Percentiles rank a stretch among this genome's conserved stretches.
These are phyloP conservation scores for Stephania yunnanensis DNA, from an alignment of 164 flowering plant genomes.

Conservation along the genomic window DNA sequence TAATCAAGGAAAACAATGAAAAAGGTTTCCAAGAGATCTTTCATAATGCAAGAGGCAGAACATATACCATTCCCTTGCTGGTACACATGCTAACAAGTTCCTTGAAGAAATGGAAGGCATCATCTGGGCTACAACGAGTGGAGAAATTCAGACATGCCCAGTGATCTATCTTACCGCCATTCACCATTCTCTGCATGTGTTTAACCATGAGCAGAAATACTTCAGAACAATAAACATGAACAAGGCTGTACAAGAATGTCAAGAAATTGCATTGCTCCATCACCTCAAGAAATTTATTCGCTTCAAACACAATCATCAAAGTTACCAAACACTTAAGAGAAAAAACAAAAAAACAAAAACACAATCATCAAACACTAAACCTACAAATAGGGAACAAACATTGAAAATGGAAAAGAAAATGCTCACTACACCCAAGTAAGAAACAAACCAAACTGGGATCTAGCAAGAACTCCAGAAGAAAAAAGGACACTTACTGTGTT, in stretches of 20 bases:
- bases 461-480: neutral
- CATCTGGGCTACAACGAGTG: slow-evolving; percentile 7
- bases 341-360: no score
- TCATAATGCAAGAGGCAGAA: neutral
- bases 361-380: no score
- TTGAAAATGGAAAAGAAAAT: no score
- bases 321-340: no score
- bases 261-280: no score
- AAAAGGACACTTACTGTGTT: slow-evolving; percentile 40
- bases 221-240: neutral
- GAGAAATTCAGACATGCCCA: slow-evolving; percentile 74
- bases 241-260: neutral
- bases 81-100: slow-evolving; percentile 49
- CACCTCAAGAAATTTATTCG: no score
- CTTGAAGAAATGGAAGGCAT: slow-evolving; percentile 28
- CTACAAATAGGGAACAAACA: no score
- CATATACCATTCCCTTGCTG: slow-evolving; percentile 73
- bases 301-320: no score
- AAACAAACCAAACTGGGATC: neutral
- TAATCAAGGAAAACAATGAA: slow-evolving; percentile 8
- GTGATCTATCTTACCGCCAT: slow-evolving; percentile 47
- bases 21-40: neutral
- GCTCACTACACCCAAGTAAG: neutral
- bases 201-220: neutral
- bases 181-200: slow-evolving; percentile 59